phyloP scores from a whole-genome alignment of 352 stramenopile species.

The Pythium guiyangense region DNA sequence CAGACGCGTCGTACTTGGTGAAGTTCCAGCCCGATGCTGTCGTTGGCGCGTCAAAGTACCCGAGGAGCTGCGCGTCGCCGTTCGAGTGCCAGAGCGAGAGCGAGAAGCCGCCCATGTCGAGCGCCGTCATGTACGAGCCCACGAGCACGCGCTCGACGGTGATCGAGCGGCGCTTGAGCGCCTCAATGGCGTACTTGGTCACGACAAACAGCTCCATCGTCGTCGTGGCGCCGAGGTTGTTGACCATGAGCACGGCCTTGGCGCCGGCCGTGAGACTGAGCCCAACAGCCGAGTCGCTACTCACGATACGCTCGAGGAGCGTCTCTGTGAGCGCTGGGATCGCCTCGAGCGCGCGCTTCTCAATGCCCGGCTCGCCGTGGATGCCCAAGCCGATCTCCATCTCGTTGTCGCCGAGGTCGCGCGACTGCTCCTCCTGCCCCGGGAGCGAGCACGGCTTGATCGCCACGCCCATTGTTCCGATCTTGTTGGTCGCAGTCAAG shows the following conservation, averaged over 20 bases:
- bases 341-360: conserved; percentile 54
- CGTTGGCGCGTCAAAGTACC: conserved; percentile 54
- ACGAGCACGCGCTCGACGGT: conserved; percentile 87
- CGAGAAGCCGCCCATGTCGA: conserved; percentile 96
- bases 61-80: conserved; percentile 38
- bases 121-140: conserved; percentile 95
- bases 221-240: conserved; percentile 94
- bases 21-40: conserved; percentile 68
- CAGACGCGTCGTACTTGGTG: conserved; percentile 34
- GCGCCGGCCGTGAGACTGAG: conserved; percentile 32
- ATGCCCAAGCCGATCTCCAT: conserved; percentile 96
- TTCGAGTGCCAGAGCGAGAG: conserved; percentile 87
- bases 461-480: conserved; percentile 94
- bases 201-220: conserved; percentile 96
- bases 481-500: conserved; percentile 46
- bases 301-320: conserved; percentile 52
- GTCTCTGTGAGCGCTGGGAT: conserved; percentile 41
- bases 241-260: conserved; percentile 89
- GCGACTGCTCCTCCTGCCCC: conserved; percentile 64
- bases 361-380: conserved; percentile 89
- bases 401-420: conserved; percentile 52
- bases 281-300: conserved; percentile 25
- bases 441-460: conserved; percentile 94
- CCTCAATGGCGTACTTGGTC: conserved; percentile 69
- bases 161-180: conserved; percentile 52